Percentiles rank a stretch among this genome's conserved stretches.
Conservation (phyloP, 2,329 filamentous ascomycete genomes). For the Alternaria sp. region DNA sequence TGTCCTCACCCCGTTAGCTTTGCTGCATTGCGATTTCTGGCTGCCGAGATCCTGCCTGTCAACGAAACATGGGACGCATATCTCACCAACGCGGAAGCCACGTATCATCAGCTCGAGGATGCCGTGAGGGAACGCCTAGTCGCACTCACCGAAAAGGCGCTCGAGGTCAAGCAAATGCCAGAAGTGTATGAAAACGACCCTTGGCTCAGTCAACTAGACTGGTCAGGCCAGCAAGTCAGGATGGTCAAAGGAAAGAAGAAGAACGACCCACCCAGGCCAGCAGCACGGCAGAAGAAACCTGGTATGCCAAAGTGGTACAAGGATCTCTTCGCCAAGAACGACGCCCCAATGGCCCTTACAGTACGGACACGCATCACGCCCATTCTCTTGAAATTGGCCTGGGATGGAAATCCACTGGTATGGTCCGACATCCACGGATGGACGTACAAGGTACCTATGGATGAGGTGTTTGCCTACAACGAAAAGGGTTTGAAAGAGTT, state of each 20-base stretch:
- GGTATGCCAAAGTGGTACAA: slow-evolving; percentile 98
- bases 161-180: slow-evolving; percentile 74
- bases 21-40: slow-evolving; percentile 89
- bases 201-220: slow-evolving; percentile 93
- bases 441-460: slow-evolving; percentile 80
- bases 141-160: slow-evolving; percentile 76
- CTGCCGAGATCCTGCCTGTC: slow-evolving; percentile 89
- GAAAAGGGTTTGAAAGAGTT: slow-evolving; percentile 77
- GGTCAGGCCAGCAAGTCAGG: slow-evolving; percentile 89
- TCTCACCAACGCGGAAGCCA: slow-evolving; percentile 81
- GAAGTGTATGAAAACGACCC: slow-evolving; percentile 79
- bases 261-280: slow-evolving; percentile 76
- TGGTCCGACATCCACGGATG: slow-evolving; percentile 96
- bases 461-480: slow-evolving; percentile 70
- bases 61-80: slow-evolving; percentile 89
- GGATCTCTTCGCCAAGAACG: slow-evolving; percentile 77
- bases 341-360: slow-evolving; percentile 75
- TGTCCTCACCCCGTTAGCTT: slow-evolving; percentile 99
- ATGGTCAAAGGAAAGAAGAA: slow-evolving; percentile 95
- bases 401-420: slow-evolving; percentile 87
- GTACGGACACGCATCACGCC: slow-evolving; percentile 90
- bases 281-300: slow-evolving; percentile 86
- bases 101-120: slow-evolving; percentile 77
- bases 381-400: slow-evolving; percentile 80
- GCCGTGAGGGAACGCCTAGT: slow-evolving; percentile 80